Percentiles rank a stretch among this genome's conserved stretches.
phyloP scores from a whole-genome alignment of 2,329 filamentous ascomycete species.

The Trichoderma brevicompactum region DNA sequence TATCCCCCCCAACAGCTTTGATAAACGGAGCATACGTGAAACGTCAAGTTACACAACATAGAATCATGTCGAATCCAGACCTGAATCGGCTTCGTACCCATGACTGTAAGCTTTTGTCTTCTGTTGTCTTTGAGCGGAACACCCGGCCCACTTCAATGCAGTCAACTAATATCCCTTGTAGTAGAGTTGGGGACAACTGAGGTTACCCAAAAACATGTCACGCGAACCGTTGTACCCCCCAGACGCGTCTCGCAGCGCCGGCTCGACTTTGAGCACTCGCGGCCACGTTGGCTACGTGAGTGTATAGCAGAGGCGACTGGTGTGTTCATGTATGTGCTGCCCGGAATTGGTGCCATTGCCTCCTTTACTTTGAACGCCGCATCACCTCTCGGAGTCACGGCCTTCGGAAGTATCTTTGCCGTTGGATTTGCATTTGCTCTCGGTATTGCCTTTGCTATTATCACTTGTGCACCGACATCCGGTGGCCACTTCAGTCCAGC shows the following conservation, averaged over 20 bases:
- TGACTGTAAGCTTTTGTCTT: conserved; percentile 29
- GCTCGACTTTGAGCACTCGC: conserved; percentile 57
- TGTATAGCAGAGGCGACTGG: conserved; percentile 61
- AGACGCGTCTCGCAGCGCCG: conserved; percentile 58
- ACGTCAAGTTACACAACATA: conserved; percentile 1
- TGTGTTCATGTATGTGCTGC: conserved; percentile 60
- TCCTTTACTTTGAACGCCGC: conserved; percentile 54
- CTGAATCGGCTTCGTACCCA: conserved; percentile 30
- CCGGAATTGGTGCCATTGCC: conserved; percentile 58
- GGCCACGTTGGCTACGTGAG: conserved; percentile 59
- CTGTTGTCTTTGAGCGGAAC: too few species aligned
- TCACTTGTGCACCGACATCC: conserved; percentile 57
- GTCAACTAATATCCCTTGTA: conserved; percentile 14
- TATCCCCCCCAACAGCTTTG: neutral
- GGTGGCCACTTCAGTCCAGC: conserved; percentile 62
- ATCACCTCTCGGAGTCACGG: conserved; percentile 40
- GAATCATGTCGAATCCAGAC: conserved; percentile 10
- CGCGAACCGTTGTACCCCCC: conserved; percentile 53
- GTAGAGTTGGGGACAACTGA: conserved; percentile 59
- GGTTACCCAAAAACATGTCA: conserved; percentile 54
- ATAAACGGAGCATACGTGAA: neutral
- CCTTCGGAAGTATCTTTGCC: conserved; percentile 56
- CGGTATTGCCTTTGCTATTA: conserved; percentile 63
- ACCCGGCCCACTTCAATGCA: neutral
- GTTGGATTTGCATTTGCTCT: conserved; percentile 60